These are phyloP conservation scores for Nigrospora osmanthi DNA, from an alignment of 2,329 filamentous ascomycete species.

Conservation along the genomic window DNA sequence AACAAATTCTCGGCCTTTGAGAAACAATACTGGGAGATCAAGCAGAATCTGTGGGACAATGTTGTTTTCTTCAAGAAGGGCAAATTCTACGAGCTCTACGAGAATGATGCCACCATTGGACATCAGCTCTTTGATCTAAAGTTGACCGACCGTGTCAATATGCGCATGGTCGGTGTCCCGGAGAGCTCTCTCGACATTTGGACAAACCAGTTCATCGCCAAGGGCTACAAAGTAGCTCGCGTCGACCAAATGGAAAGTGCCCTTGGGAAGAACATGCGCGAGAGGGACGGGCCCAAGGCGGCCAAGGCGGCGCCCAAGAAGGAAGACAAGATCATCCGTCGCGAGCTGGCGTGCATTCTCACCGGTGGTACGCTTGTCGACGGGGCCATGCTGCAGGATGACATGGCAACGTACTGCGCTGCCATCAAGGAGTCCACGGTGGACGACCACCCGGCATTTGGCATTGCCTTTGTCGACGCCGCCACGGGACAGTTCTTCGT, in stretches of 20 bases:
- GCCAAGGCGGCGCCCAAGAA: slow-evolving; percentile 37
- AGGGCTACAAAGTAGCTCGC: slow-evolving; percentile 92
- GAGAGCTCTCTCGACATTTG: slow-evolving; percentile 93
- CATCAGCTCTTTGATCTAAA: slow-evolving; percentile 97
- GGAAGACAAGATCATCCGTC: slow-evolving; percentile 85
- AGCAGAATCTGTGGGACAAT: slow-evolving; percentile 94
- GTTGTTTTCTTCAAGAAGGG: slow-evolving; percentile 99
- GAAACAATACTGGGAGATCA: slow-evolving; percentile 99
- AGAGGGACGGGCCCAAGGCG: slow-evolving; percentile 61
- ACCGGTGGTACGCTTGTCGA: slow-evolving; percentile 92
- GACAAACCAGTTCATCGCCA: slow-evolving; percentile 97
- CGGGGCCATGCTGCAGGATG: slow-evolving; percentile 92
- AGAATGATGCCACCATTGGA: slow-evolving; percentile 93
- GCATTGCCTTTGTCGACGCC: slow-evolving; percentile 89
- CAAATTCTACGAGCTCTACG: slow-evolving; percentile 97
- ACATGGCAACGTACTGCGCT: slow-evolving; percentile 94
- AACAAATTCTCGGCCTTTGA: slow-evolving; percentile 86
- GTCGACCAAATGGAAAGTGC: slow-evolving; percentile 97
- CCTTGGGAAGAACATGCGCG: slow-evolving; percentile 96
- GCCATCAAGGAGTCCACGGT: slow-evolving; percentile 79
- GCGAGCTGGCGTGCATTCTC: slow-evolving; percentile 84
- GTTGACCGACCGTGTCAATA: slow-evolving; percentile 95
- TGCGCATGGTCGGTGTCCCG: slow-evolving; percentile 98
- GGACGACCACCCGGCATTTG: slow-evolving; percentile 74
- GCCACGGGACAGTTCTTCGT: slow-evolving; percentile 92